Evolutionary conservation across 2,329 filamentous ascomycete species (phyloP).

Genomic region (Fusarium palustre): DNA sequence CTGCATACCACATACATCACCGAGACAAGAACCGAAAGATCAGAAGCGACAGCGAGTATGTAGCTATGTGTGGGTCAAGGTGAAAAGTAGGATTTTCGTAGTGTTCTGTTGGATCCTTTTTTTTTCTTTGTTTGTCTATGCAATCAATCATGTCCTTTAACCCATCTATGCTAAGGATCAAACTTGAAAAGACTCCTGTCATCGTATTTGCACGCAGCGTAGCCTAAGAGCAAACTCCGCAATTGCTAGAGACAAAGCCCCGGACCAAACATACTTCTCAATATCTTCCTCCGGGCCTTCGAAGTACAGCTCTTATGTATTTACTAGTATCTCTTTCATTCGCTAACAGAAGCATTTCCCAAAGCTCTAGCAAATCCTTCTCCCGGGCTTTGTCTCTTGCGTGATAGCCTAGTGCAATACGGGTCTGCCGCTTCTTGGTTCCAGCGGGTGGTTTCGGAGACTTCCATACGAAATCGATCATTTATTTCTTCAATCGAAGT

Average conservation of each 20-base stretch:
- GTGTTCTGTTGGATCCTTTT: too few relatives aligned
- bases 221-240: background rate
- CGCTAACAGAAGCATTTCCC: background rate
- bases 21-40: too few relatives aligned
- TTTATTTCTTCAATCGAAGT: background rate
- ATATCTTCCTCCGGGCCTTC: background rate
- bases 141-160: too few relatives aligned
- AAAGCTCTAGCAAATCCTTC: background rate
- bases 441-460: background rate
- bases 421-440: background rate
- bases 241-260: background rate
- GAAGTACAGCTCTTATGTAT: accelerated
- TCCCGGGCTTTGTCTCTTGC: background rate
- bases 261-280: background rate
- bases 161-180: background rate
- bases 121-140: too few relatives aligned
- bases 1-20: too few relatives aligned
- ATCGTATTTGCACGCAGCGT: background rate
- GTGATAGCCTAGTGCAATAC: constrained; percentile 2
- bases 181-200: background rate
- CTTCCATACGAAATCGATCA: background rate
- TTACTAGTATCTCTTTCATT: accelerated
- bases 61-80: too few relatives aligned
- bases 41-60: too few relatives aligned
- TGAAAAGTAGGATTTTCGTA: too few relatives aligned